These are phyloP conservation scores for Acanthamoeba triangularis DNA, from an alignment of 208 protist genomes.

Conservation along the genomic window DNA sequence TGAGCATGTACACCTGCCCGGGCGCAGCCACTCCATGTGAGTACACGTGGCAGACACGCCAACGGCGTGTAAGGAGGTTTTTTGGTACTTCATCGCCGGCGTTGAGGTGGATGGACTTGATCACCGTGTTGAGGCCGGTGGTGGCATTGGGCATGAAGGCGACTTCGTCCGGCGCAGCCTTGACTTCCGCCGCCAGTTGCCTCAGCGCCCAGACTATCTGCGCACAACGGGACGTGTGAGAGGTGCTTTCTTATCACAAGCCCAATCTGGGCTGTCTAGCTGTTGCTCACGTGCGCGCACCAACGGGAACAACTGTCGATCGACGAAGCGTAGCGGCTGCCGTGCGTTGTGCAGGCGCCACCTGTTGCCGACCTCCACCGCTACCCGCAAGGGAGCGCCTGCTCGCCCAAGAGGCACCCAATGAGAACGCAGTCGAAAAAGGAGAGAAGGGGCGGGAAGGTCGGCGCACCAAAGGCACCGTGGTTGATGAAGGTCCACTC, in stretches of 20 bases:
- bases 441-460: too few relatives aligned
- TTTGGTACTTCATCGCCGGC: slow-evolving; percentile 89
- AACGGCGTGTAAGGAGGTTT: not conserved
- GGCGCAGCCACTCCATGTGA: not conserved
- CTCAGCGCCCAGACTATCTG: slow-evolving; percentile 94
- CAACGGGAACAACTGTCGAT: slow-evolving; percentile 92
- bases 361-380: slow-evolving; percentile 91
- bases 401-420: not conserved
- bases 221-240: slow-evolving; percentile 8
- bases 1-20: slow-evolving; percentile 87
- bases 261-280: not conserved
- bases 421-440: not conserved
- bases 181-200: slow-evolving; percentile 90
- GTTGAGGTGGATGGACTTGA: slow-evolving; percentile 88
- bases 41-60: not conserved
- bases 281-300: not conserved
- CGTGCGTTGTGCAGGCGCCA: slow-evolving; percentile 92
- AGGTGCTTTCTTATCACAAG: not conserved
- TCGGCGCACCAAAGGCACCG: slow-evolving; percentile 93
- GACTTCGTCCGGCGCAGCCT: slow-evolving; percentile 91
- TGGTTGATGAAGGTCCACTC: slow-evolving; percentile 95
- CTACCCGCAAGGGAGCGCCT: slow-evolving; percentile 91
- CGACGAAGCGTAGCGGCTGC: slow-evolving; percentile 94
- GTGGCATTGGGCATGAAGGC: slow-evolving; percentile 95
- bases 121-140: slow-evolving; percentile 94